Conservation (phyloP, 371 early-diverging fungal species). For the Mucor sp. region DNA sequence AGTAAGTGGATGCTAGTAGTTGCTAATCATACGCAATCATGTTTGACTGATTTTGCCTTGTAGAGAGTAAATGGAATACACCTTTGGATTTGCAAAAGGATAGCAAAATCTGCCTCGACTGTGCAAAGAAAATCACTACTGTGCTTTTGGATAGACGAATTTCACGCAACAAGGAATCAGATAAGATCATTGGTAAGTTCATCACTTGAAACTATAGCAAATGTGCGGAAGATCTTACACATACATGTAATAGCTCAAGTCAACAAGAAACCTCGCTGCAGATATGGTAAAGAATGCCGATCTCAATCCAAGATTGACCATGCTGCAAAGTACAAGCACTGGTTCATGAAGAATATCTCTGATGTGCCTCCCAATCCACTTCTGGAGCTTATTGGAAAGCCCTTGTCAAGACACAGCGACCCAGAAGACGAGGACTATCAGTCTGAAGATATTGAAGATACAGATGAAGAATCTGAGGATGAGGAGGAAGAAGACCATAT, state of each 20-base stretch:
- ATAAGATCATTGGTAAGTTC: constrained; percentile 20
- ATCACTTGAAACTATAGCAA: not conserved
- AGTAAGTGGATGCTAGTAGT: constrained; percentile 28
- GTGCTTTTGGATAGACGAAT: constrained; percentile 31
- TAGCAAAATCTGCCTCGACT: constrained; percentile 39
- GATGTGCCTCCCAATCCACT: not conserved
- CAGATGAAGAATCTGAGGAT: not conserved
- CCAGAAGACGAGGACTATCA: not conserved
- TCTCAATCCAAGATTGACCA: constrained; percentile 36
- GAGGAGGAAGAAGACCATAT: constrained; percentile 14
- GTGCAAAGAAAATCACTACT: constrained; percentile 30
- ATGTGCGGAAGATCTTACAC: no score
- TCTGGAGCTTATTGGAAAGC: not conserved
- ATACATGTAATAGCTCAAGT: constrained; percentile 1
- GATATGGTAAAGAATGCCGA: constrained; percentile 48
- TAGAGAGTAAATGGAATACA: constrained; percentile 39
- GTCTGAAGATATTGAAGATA: constrained; percentile 4
- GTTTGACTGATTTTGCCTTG: not conserved
- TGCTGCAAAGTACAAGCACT: constrained; percentile 47
- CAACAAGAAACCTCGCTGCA: constrained; percentile 30
- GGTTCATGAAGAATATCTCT: constrained; percentile 19
- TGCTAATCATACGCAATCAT: not conserved
- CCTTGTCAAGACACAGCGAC: not conserved
- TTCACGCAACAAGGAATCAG: not conserved
- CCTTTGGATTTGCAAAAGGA: constrained; percentile 27